A percentile compares a stretch with the other conserved stretches of the same genome.
Evolutionary conservation across 768 basidiomycete genomes (phyloP).

Genomic region (Xerocomellus chrysenteron): DNA sequence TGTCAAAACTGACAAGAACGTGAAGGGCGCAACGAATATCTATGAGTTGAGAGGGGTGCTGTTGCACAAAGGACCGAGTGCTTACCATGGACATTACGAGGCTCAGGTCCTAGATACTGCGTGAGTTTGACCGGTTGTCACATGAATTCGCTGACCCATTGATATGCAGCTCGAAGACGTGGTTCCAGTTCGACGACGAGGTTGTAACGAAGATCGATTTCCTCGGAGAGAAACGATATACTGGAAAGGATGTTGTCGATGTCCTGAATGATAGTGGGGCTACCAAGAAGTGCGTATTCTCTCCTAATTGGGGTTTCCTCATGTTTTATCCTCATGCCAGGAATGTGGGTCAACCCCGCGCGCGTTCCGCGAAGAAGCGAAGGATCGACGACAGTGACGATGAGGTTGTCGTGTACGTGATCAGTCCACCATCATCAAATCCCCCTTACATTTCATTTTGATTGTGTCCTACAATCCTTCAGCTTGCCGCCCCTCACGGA

Average conservation of each 20-base stretch:
- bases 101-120: slow-evolving; percentile 74
- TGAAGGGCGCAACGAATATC: slow-evolving; percentile 31
- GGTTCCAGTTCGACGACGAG: slow-evolving; percentile 96
- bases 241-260: slow-evolving; percentile 31
- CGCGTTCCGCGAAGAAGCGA: slow-evolving; percentile 45
- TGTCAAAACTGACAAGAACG: slow-evolving; percentile 36
- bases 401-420: slow-evolving; percentile 38
- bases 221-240: slow-evolving; percentile 46
- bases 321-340: slow-evolving; percentile 15
- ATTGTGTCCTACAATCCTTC: slow-evolving; percentile 5
- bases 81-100: slow-evolving; percentile 89
- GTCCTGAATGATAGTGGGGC: slow-evolving; percentile 23
- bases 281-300: slow-evolving; percentile 29
- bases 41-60: slow-evolving; percentile 87
- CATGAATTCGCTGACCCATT: slow-evolving; percentile 2
- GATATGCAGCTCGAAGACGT: slow-evolving; percentile 54
- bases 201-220: slow-evolving; percentile 62
- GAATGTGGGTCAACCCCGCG: slow-evolving; percentile 32
- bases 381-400: slow-evolving; percentile 62
- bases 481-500: slow-evolving; percentile 23
- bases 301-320: background rate
- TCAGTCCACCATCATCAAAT: slow-evolving; percentile 12
- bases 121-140: slow-evolving; percentile 40
- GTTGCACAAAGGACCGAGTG: slow-evolving; percentile 88
- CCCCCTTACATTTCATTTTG: slow-evolving; percentile 18